These are phyloP conservation scores for Candida ipomoeae DNA, from an alignment of 805 yeast genomes.

Conservation along the genomic window DNA sequence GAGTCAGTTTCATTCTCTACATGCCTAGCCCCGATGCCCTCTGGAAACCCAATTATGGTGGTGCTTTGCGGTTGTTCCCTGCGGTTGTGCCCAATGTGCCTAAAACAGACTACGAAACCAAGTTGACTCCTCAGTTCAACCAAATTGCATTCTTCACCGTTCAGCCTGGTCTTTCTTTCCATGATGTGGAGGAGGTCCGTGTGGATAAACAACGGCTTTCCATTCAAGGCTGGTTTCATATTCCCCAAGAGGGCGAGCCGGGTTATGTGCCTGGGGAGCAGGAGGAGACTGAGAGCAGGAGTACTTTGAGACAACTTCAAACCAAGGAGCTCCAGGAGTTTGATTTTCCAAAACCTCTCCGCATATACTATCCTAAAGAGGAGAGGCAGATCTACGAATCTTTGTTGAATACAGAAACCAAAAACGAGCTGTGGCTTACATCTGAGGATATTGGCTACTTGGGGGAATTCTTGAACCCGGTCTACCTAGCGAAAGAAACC, in stretches of 20 bases:
- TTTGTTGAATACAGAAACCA: constrained; percentile 8
- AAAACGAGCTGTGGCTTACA: constrained; percentile 7
- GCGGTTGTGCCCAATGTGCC: constrained; percentile 90
- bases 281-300: constrained; percentile 65
- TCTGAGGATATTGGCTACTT: constrained; percentile 49
- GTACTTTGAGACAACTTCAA: constrained; percentile 77
- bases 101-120: constrained; percentile 61
- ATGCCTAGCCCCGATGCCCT: constrained; percentile 85
- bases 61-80: constrained; percentile 82
- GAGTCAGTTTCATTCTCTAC: constrained; percentile 89
- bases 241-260: constrained; percentile 88
- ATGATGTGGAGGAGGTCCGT: constrained; percentile 95
- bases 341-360: constrained; percentile 70
- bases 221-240: constrained; percentile 98
- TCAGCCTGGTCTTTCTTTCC: constrained; percentile 94
- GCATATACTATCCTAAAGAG: constrained; percentile 39
- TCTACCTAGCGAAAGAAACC: constrained; percentile 36
- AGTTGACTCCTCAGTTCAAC: constrained; percentile 87
- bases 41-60: constrained; percentile 94
- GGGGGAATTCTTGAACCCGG: constrained; percentile 50
- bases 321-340: constrained; percentile 70
- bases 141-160: constrained; percentile 95
- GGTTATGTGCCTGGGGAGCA: constrained; percentile 84
- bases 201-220: constrained; percentile 88
- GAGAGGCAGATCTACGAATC: constrained; percentile 33